A percentile compares a stretch with the other conserved stretches of the same genome.
phyloP scores from a whole-genome alignment of 768 basidiomycete genomes.

The Psilocybe subaeruginosa region DNA sequence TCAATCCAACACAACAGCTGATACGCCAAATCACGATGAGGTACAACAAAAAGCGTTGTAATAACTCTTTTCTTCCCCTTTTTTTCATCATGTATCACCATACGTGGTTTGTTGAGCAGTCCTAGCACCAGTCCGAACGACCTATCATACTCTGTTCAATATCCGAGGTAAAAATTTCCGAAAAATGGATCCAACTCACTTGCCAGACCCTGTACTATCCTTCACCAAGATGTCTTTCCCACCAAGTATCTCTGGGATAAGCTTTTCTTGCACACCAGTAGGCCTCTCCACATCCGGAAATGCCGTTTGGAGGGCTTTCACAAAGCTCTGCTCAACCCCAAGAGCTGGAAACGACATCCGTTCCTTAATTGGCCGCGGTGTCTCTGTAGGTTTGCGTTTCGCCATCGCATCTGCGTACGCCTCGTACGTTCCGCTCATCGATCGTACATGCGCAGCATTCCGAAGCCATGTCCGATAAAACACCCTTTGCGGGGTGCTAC shows the following conservation, averaged over 20 bases:
- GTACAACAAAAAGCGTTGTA: constrained; percentile 66
- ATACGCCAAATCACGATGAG: constrained; percentile 72
- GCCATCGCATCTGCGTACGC: constrained; percentile 13
- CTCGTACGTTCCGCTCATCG: constrained; percentile 18
- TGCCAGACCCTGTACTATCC: constrained; percentile 79
- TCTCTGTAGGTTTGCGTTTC: neutral
- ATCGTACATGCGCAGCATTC: constrained; percentile 4
- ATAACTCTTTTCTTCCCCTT: constrained; percentile 34
- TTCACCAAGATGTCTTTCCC: constrained; percentile 66
- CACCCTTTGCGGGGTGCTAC: neutral
- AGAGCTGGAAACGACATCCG: constrained; percentile 30
- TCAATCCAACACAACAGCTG: constrained; percentile 72
- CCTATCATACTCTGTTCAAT: constrained; percentile 36
- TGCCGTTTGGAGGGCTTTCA: constrained; percentile 51
- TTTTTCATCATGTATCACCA: constrained; percentile 24
- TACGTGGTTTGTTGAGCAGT: constrained; percentile 58
- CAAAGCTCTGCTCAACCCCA: constrained; percentile 53
- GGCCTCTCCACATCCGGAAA: constrained; percentile 65
- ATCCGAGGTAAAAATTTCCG: constrained; percentile 1
- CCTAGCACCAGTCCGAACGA: constrained; percentile 75
- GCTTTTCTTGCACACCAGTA: constrained; percentile 58
- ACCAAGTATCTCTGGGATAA: constrained; percentile 63
- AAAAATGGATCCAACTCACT: constrained; percentile 46
- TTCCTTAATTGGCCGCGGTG: neutral
- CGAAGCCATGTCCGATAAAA: neutral